These are phyloP conservation scores for Saccharomyces jurei DNA, from an alignment of 805 yeast species.

Conservation along the genomic window DNA sequence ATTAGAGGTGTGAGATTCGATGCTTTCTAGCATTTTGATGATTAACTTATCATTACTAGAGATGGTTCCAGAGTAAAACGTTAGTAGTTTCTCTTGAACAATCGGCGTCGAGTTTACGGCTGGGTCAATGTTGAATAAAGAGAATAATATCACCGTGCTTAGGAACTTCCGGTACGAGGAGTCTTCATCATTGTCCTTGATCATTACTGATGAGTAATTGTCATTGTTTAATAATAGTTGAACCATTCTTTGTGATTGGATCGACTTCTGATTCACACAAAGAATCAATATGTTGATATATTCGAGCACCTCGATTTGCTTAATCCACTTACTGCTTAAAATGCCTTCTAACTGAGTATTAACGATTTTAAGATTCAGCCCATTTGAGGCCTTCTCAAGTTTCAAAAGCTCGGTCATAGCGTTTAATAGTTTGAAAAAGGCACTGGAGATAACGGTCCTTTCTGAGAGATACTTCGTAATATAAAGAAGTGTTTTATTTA, in stretches of 20 bases:
- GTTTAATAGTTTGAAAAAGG: slow-evolving; percentile 30
- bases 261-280: slow-evolving; percentile 30
- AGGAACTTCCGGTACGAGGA: slow-evolving; percentile 32
- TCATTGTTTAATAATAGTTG: slow-evolving; percentile 58
- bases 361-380: slow-evolving; percentile 39
- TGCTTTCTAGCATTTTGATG: slow-evolving; percentile 42
- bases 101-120: slow-evolving; percentile 38
- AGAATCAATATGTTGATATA: slow-evolving; percentile 37
- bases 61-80: slow-evolving; percentile 55
- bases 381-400: slow-evolving; percentile 30
- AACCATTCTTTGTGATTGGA: slow-evolving; percentile 44
- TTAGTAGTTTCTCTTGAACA: slow-evolving; percentile 43
- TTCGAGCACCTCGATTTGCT: slow-evolving; percentile 35
- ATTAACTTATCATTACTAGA: slow-evolving; percentile 55
- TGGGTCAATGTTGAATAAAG: slow-evolving; percentile 42
- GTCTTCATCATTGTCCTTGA: slow-evolving; percentile 17
- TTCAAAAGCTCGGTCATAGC: slow-evolving; percentile 30
- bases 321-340: slow-evolving; percentile 42
- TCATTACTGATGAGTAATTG: slow-evolving; percentile 26
- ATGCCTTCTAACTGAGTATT: slow-evolving; percentile 62
- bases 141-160: slow-evolving; percentile 40
- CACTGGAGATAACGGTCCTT: slow-evolving; percentile 9
- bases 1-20: slow-evolving; percentile 45
- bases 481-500: slow-evolving; percentile 48
- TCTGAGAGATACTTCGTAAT: slow-evolving; percentile 61